These are phyloP conservation scores for Oxytropis ochrocephala DNA, from an alignment of 306 rosid genomes.

Conservation along the genomic window DNA sequence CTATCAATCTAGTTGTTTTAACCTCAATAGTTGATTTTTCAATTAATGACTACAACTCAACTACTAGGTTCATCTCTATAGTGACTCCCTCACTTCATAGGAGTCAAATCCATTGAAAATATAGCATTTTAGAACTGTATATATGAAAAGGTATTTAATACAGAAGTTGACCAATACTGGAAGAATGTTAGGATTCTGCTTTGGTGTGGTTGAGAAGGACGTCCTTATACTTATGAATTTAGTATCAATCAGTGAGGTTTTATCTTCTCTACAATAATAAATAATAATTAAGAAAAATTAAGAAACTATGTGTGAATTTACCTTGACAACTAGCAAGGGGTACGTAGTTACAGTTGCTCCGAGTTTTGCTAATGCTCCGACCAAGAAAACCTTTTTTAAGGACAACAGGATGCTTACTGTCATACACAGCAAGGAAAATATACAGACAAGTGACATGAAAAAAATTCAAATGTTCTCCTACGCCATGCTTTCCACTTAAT, in stretches of 20 bases:
- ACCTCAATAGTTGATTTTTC: not conserved
- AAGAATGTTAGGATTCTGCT: not conserved
- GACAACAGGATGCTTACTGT: slow-evolving; percentile 15
- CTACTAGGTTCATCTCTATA: not conserved
- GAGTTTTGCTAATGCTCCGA: slow-evolving; percentile 83
- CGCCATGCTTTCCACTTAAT: slow-evolving; percentile 5
- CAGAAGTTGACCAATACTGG: not conserved
- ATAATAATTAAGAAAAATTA: slow-evolving; percentile 1
- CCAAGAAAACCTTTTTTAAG: slow-evolving; percentile 50
- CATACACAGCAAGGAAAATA: slow-evolving; percentile 5
- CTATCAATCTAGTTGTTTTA: not conserved
- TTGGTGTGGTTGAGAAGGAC: not conserved
- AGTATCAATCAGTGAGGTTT: not conserved
- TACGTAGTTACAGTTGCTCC: slow-evolving; percentile 80
- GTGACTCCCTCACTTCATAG: not conserved
- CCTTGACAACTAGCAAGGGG: slow-evolving; percentile 82
- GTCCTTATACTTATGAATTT: not conserved
- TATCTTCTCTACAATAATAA: not conserved
- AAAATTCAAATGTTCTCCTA: slow-evolving; percentile 2
- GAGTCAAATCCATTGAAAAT: not conserved
- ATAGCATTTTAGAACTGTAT: not conserved
- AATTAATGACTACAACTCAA: not conserved
- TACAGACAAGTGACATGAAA: slow-evolving; percentile 7
- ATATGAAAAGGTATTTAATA: not conserved
- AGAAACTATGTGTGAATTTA: slow-evolving; percentile 21